Percentiles rank a stretch among this genome's conserved stretches.
Conservation (phyloP, 257 asterid genomes). For the Cinchona pubescens region DNA sequence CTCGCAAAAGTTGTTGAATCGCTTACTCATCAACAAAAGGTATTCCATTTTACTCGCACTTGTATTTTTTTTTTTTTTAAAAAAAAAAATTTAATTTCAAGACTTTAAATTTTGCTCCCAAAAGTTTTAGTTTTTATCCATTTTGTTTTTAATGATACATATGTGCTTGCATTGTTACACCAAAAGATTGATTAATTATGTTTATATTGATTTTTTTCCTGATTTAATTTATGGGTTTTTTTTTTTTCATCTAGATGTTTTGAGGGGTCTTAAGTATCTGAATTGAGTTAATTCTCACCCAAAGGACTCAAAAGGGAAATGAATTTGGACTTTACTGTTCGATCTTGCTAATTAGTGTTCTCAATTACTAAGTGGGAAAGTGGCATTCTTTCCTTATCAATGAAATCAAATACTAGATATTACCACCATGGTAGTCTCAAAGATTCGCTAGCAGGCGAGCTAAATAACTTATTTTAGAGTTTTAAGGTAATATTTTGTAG, state of each 20-base stretch:
- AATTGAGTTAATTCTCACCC: not conserved
- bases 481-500: not conserved
- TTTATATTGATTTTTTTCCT: not conserved
- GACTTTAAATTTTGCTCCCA: not conserved
- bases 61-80: not conserved
- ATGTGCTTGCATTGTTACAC: not conserved
- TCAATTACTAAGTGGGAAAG: not conserved
- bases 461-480: not conserved
- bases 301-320: not conserved
- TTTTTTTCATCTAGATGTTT: too few species aligned
- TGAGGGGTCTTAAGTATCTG: not conserved
- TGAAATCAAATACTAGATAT: not conserved
- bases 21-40: constrained; percentile 43
- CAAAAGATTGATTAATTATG: not conserved
- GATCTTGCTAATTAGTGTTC: not conserved
- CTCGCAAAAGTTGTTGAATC: constrained; percentile 29
- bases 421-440: not conserved
- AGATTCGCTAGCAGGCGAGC: not conserved
- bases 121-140: not conserved
- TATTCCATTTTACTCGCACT: constrained; percentile 12
- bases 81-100: not conserved
- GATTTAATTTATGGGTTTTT: not conserved
- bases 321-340: not conserved
- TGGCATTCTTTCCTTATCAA: not conserved
- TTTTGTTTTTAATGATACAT: not conserved